Conservation (phyloP, 148 eudicot species). For the Camellia sinensis region DNA sequence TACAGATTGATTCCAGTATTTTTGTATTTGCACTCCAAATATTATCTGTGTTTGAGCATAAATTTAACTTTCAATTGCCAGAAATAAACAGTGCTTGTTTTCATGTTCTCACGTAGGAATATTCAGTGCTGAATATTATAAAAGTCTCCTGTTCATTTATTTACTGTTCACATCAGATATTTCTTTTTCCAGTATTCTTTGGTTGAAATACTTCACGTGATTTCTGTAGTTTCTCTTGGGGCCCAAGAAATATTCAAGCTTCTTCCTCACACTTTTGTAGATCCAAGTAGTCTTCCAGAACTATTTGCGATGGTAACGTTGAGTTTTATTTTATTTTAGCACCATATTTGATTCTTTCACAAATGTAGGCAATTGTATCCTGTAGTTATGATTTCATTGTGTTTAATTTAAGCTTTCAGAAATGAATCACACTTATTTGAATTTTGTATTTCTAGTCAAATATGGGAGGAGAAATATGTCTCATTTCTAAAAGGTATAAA, state of each 20-base stretch:
- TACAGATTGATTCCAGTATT: constrained; percentile 3
- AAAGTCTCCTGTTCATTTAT: background rate
- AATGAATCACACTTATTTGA: background rate
- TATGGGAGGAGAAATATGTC: background rate
- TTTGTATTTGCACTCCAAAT: background rate
- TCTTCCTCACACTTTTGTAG: constrained; percentile 88
- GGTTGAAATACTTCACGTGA: constrained; percentile 4
- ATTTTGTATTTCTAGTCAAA: background rate
- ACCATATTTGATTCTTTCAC: background rate
- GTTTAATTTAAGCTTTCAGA: background rate
- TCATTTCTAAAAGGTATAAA: background rate
- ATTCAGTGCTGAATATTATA: background rate
- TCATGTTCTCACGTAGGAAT: background rate
- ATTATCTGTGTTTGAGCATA: background rate
- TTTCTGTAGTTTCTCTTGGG: constrained; percentile 77
- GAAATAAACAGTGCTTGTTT: background rate
- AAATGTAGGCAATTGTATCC: background rate
- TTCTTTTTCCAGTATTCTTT: constrained; percentile 3
- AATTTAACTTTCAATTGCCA: background rate
- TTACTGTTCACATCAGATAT: background rate
- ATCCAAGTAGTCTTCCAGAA: constrained; percentile 75
- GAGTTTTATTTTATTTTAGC: constrained; percentile 6
- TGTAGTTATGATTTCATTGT: background rate
- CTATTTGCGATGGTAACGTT: constrained; percentile 59
- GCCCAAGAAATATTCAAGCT: constrained; percentile 97